These are phyloP conservation scores for Flaveria bidentis DNA, from an alignment of 129 eudicot species.

Conservation along the genomic window DNA sequence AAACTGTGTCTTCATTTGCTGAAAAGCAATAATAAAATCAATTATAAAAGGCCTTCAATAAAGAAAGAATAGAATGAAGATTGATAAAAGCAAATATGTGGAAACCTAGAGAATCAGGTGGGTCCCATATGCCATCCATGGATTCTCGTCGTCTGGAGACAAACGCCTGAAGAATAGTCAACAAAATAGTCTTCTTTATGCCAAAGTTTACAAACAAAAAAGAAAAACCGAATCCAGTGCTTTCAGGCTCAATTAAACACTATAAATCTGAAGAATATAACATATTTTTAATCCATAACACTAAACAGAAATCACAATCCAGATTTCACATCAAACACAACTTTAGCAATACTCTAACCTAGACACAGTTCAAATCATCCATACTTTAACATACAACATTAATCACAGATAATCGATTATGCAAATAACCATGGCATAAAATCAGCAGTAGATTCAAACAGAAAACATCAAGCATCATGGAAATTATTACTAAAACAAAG, in stretches of 20 bases:
- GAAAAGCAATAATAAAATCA: constrained; percentile 23
- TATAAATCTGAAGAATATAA: background rate
- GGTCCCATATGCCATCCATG: constrained; percentile 61
- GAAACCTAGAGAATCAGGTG: constrained; percentile 46
- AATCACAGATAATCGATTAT: background rate
- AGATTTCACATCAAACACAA: background rate
- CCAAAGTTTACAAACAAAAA: constrained; percentile 2
- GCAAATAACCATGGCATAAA: background rate
- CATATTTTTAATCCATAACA: background rate
- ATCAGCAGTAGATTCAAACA: background rate
- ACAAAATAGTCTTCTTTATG: constrained; percentile 6
- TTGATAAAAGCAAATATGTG: constrained; percentile 16
- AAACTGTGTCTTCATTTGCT: constrained; percentile 34
- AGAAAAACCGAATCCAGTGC: background rate
- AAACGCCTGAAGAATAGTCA: constrained; percentile 23
- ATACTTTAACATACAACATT: background rate
- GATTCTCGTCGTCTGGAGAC: constrained; percentile 5
- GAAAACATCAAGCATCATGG: background rate
- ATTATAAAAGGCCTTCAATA: constrained; percentile 3
- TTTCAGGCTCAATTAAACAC: constrained; percentile 16
- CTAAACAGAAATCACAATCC: constrained; percentile 10
- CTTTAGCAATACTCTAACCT: constrained; percentile 1
- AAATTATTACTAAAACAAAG: background rate
- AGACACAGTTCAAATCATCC: background rate
- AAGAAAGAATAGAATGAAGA: constrained; percentile 6